Percentiles rank a stretch among this genome's conserved stretches.
phyloP scores from a whole-genome alignment of 495 filamentous ascomycete species.

The Xylaria acuta region DNA sequence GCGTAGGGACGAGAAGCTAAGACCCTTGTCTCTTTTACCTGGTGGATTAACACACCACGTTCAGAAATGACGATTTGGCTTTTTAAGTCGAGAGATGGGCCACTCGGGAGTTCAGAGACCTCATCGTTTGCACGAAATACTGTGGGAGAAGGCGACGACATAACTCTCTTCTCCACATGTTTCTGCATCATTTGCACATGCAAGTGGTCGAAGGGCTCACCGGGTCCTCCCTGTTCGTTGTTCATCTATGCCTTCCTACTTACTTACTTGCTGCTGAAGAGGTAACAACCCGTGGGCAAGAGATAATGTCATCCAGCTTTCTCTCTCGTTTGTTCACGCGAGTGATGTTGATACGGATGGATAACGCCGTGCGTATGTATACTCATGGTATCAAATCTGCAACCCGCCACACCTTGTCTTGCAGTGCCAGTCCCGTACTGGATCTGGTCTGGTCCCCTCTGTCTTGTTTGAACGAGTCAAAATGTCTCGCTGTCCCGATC shows the following conservation, averaged over 20 bases:
- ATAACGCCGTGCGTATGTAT: not conserved
- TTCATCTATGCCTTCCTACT: conserved; percentile 9
- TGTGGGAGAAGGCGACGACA: conserved; percentile 10
- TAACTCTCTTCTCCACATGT: conserved; percentile 22
- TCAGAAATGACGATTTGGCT: conserved; percentile 25
- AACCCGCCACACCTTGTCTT: conserved; percentile 28
- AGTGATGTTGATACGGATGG: conserved; percentile 12
- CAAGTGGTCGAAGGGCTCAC: conserved; percentile 26
- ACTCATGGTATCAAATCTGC: conserved; percentile 15
- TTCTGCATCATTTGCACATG: conserved; percentile 17
- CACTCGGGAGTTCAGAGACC: conserved; percentile 16
- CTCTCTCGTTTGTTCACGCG: not conserved
- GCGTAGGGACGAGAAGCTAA: conserved; percentile 9
- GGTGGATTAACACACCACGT: conserved; percentile 32
- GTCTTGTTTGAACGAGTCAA: conserved; percentile 24
- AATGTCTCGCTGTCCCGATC: conserved; percentile 28
- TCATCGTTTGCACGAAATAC: conserved; percentile 4
- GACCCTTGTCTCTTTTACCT: conserved; percentile 25
- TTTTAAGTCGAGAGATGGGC: conserved; percentile 10
- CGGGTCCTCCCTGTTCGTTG: conserved; percentile 24
- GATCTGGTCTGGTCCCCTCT: conserved; percentile 14
- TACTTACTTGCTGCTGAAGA: conserved; percentile 13
- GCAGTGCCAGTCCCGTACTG: conserved; percentile 22
- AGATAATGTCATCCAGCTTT: conserved; percentile 8
- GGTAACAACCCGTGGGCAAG: conserved; percentile 11